Conservation (phyloP, 78 protist genomes). For the Protostelium mycophagum region DNA sequence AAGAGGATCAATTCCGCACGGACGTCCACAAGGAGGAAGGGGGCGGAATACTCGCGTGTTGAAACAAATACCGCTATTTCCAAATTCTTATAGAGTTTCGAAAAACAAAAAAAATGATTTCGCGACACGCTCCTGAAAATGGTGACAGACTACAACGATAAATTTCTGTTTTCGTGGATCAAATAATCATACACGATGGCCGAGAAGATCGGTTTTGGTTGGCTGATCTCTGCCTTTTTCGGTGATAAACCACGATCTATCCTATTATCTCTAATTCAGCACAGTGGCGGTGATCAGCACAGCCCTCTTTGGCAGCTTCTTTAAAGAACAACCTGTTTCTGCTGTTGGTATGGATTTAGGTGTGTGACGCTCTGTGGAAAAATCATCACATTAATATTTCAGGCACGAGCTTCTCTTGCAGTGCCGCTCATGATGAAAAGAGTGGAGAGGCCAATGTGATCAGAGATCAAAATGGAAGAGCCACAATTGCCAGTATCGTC, state of each 20-base stretch:
- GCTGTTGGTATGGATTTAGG: not conserved
- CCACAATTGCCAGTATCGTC: not conserved
- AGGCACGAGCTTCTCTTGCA: not conserved
- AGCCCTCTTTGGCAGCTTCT: not conserved
- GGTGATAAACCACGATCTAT: not conserved
- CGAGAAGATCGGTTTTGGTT: not conserved
- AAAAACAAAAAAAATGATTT: too few relatives aligned
- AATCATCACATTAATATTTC: not conserved
- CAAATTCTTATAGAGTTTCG: too few relatives aligned
- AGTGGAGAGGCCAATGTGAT: not conserved
- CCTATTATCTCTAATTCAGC: not conserved
- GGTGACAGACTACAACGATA: too few relatives aligned
- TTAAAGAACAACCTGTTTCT: not conserved
- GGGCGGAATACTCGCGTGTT: too few relatives aligned
- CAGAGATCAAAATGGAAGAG: not conserved
- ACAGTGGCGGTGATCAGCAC: not conserved
- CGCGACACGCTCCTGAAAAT: too few relatives aligned
- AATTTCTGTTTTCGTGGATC: too few relatives aligned
- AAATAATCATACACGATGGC: too few relatives aligned
- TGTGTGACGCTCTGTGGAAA: not conserved
- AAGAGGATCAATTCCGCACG: too few relatives aligned
- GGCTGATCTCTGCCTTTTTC: not conserved
- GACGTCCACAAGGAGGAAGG: too few relatives aligned
- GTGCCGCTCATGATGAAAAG: not conserved
- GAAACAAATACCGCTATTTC: too few relatives aligned